Conservation (phyloP, 2,329 filamentous ascomycete species). For the Ophiosphaerella korrae region DNA sequence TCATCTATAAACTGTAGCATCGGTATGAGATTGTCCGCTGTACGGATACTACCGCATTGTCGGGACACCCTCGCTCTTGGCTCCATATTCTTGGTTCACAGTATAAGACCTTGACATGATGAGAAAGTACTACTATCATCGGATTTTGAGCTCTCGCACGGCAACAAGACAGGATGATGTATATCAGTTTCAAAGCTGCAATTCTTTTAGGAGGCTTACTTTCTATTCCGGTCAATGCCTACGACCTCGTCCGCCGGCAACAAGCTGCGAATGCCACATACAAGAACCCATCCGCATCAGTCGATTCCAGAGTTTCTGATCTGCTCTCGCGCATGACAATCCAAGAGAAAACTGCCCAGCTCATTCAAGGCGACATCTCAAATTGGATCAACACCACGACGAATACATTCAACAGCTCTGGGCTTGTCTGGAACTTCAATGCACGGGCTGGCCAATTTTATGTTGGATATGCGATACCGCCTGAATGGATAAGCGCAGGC, state of each 20-base stretch:
- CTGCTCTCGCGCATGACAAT: conserved; percentile 75
- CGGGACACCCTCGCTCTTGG: background rate
- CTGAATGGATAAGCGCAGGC: conserved; percentile 66
- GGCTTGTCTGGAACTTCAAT: conserved; percentile 69
- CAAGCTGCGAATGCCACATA: conserved; percentile 52
- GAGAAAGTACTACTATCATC: background rate
- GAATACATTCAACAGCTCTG: conserved; percentile 69
- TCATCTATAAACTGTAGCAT: conserved; percentile 15
- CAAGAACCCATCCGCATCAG: conserved; percentile 65
- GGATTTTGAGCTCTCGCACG: background rate
- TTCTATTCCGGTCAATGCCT: conserved; percentile 20
- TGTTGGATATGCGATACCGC: conserved; percentile 69
- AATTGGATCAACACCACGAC: conserved; percentile 75
- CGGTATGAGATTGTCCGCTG: conserved; percentile 22
- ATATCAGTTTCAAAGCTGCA: conserved; percentile 13
- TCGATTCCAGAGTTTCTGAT: conserved; percentile 70
- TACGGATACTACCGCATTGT: background rate
- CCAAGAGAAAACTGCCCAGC: conserved; percentile 73
- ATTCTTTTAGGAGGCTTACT: conserved; percentile 22
- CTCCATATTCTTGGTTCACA: background rate
- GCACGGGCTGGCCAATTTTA: conserved; percentile 72
- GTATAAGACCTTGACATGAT: conserved; percentile 17
- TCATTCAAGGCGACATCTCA: conserved; percentile 67
- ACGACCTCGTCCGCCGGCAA: conserved; percentile 34
- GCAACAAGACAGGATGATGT: conserved; percentile 13